These are phyloP conservation scores for Scedosporium dehoogii DNA, from an alignment of 2,329 filamentous ascomycete species.

Conservation along the genomic window DNA sequence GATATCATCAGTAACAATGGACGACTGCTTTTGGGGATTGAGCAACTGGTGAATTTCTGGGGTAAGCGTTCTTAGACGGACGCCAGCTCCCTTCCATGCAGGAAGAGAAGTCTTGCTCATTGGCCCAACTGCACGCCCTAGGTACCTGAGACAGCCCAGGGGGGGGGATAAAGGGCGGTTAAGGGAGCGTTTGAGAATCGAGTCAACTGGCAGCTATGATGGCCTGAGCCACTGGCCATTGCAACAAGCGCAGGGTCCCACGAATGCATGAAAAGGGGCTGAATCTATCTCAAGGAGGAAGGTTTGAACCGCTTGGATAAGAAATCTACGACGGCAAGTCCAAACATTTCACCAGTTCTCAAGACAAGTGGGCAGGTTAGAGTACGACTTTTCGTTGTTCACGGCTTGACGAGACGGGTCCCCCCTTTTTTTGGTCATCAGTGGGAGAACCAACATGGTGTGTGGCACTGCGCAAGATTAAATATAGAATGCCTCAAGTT, in stretches of 20 bases:
- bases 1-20: neutral
- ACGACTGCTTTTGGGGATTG: no score
- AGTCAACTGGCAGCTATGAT: neutral
- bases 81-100: neutral
- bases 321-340: no score
- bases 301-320: no score
- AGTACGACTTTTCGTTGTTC: no score
- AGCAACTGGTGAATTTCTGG: no score
- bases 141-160: neutral
- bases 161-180: neutral
- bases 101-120: neutral
- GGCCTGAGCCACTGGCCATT: neutral
- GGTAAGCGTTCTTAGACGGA: no score
- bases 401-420: no score
- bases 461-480: neutral
- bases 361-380: no score
- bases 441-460: neutral
- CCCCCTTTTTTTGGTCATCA: neutral
- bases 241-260: neutral
- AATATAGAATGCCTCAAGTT: no score
- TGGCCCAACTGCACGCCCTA: neutral
- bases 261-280: neutral
- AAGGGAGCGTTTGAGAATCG: neutral
- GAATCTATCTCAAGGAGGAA: no score
- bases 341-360: no score